Base-by-base conservation (phyloP, 2,329 filamentous ascomycete species). In the Aureobasidium vineae region DNA sequence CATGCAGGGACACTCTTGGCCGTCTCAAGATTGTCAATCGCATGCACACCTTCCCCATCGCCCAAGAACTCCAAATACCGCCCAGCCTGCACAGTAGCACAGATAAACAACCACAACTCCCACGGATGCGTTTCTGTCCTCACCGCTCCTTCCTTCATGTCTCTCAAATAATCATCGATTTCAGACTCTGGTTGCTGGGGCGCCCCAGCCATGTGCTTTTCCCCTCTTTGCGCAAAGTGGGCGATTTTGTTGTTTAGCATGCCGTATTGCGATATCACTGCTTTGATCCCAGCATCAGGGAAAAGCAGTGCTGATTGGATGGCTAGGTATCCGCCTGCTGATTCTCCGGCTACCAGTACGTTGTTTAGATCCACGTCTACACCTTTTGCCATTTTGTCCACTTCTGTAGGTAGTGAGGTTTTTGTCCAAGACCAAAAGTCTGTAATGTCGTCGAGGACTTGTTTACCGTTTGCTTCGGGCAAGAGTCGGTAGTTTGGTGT, bases 401-500 rank as follows among this genome's bases (percentile, higher is more conserved):
- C 40, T 23, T 50, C 57, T 10, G 15, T 1, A 8, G 66, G 28
- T 4, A 63, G 11, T 13, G 59, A 59, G 5, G 11, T 15, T 0
- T 65, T 54, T 1, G 82, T 69, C 82, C 83, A 85, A 5, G 67
- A 68, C 80, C 80, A 85, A 71, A 83, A 81, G 68, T 82, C 79
- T 10, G 72, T 63, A 0, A 84, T 67, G 70, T 85, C 83, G 6
- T 77, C 71, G 28, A 83, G 74, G 66, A 84, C 80, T 19, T 84
- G 79, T 2, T 73, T 56, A 40, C 80, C 80, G 23, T 66, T 80
- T 63, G 79, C 75, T 67, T 84, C 82, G 26, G 83, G 83, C n/a
- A 82, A 68, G 3, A 85, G 78, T 10, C 82, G 82, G 73, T 85
- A 82, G 71, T 83, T 80, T 0, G 81, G 79, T 1, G 77, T 73